phyloP scores from a whole-genome alignment of 371 early-diverging fungal genomes.

The Rhizopus stolonifer region DNA sequence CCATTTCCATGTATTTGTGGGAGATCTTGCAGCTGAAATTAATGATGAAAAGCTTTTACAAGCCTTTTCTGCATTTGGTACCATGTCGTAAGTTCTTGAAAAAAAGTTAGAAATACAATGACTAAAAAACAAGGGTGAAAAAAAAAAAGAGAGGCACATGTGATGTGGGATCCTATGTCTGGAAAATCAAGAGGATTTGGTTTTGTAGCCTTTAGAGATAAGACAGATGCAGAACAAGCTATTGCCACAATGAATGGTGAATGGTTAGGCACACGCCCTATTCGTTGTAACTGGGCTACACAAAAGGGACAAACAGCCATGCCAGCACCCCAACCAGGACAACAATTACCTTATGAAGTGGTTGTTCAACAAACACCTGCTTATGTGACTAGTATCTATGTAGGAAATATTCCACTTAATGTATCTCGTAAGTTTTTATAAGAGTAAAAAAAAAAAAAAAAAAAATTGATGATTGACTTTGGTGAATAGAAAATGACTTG shows the following conservation, averaged over 20 bases:
- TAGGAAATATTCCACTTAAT: slow-evolving; percentile 79
- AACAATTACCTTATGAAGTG: slow-evolving; percentile 65
- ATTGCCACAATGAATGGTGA: slow-evolving; percentile 87
- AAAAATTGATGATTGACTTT: neutral
- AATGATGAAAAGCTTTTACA: slow-evolving; percentile 69
- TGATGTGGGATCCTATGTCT: slow-evolving; percentile 75
- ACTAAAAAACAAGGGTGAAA: slow-evolving; percentile 22
- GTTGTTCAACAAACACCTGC: slow-evolving; percentile 74
- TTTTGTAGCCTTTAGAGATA: slow-evolving; percentile 81
- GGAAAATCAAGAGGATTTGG: slow-evolving; percentile 84
- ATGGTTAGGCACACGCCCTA: slow-evolving; percentile 61
- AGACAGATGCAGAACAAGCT: slow-evolving; percentile 78
- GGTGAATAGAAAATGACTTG: slow-evolving; percentile 15
- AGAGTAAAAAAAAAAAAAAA: neutral
- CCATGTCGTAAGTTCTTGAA: slow-evolving; percentile 62
- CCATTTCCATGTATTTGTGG: slow-evolving; percentile 83
- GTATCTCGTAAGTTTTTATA: slow-evolving; percentile 22
- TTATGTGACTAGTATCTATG: slow-evolving; percentile 85
- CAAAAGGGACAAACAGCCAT: slow-evolving; percentile 60
- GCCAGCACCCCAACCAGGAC: slow-evolving; percentile 54
- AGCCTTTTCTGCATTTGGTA: slow-evolving; percentile 65
- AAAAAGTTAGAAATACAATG: no score
- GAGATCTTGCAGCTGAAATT: slow-evolving; percentile 86
- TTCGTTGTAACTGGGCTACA: slow-evolving; percentile 74
- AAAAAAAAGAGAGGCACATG: slow-evolving; percentile 61